phyloP scores from a whole-genome alignment of 805 yeast species.

The Vanderwaltozyma tropicalis region DNA sequence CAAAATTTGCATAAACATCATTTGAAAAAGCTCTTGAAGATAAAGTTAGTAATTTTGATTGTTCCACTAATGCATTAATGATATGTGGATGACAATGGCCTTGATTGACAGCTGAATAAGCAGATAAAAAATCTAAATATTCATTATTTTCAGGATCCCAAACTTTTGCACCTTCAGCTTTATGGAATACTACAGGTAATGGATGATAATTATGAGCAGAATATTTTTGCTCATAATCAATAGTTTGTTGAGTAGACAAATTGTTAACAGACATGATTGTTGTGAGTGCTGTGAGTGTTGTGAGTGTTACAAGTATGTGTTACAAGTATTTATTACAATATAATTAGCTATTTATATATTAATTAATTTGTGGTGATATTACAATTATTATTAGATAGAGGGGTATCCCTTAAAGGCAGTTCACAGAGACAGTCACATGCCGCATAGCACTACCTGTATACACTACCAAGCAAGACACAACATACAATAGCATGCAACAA shows the following conservation, averaged over 20 bases:
- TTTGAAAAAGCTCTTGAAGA: constrained; percentile 90
- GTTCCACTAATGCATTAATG: constrained; percentile 72
- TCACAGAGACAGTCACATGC: not conserved
- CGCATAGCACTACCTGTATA: too few relatives aligned
- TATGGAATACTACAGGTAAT: constrained; percentile 83
- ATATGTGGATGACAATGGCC: constrained; percentile 97
- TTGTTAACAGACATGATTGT: not conserved
- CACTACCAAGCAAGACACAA: too few relatives aligned
- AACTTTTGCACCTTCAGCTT: constrained; percentile 82
- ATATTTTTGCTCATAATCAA: constrained; percentile 60
- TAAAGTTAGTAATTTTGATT: constrained; percentile 73
- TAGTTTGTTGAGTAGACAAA: constrained; percentile 34
- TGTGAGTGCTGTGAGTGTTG: not conserved
- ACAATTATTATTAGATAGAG: too few relatives aligned
- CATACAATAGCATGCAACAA: too few relatives aligned
- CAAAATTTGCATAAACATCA: constrained; percentile 76
- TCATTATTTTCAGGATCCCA: constrained; percentile 98
- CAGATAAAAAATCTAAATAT: constrained; percentile 84
- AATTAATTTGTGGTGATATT: too few relatives aligned
- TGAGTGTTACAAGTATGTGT: too few relatives aligned
- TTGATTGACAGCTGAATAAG: constrained; percentile 95
- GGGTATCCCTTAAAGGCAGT: not conserved
- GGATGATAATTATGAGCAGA: constrained; percentile 98
- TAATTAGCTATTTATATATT: too few relatives aligned
- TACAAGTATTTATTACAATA: too few relatives aligned